These are phyloP conservation scores for Nicotiana tomentosiformis DNA, from an alignment of 257 asterid genomes.

Conservation along the genomic window DNA sequence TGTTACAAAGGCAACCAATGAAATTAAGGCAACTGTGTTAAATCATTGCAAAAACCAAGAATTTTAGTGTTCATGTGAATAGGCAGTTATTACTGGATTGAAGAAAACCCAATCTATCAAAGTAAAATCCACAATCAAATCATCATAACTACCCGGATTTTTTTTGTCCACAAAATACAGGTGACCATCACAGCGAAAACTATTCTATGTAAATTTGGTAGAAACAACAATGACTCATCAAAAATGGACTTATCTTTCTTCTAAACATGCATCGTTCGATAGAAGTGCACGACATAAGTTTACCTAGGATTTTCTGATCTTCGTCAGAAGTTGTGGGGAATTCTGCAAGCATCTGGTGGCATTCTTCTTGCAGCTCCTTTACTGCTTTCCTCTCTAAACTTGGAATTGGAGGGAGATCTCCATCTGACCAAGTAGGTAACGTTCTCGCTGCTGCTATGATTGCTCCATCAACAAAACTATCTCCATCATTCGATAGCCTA, in stretches of 20 bases:
- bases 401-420: slow-evolving; percentile 85
- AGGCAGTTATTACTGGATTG: not conserved
- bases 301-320: slow-evolving; percentile 81
- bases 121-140: not conserved
- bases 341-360: slow-evolving; percentile 74
- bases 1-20: not conserved
- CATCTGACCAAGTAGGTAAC: slow-evolving; percentile 88
- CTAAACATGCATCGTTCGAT: not conserved
- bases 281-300: slow-evolving; percentile 16
- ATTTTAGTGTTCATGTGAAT: not conserved
- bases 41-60: not conserved
- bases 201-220: not conserved
- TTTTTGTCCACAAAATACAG: not conserved
- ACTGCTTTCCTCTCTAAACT: slow-evolving; percentile 83
- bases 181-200: not conserved
- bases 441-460: slow-evolving; percentile 95
- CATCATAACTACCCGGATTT: not conserved
- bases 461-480: slow-evolving; percentile 82
- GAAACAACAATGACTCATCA: not conserved
- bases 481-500: slow-evolving; percentile 49
- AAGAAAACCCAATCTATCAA: not conserved
- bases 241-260: not conserved
- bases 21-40: not conserved
- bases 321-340: slow-evolving; percentile 59
- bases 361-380: slow-evolving; percentile 87